Base-by-base conservation (phyloP, 257 asterid genomes). In the Asclepias syriaca region DNA sequence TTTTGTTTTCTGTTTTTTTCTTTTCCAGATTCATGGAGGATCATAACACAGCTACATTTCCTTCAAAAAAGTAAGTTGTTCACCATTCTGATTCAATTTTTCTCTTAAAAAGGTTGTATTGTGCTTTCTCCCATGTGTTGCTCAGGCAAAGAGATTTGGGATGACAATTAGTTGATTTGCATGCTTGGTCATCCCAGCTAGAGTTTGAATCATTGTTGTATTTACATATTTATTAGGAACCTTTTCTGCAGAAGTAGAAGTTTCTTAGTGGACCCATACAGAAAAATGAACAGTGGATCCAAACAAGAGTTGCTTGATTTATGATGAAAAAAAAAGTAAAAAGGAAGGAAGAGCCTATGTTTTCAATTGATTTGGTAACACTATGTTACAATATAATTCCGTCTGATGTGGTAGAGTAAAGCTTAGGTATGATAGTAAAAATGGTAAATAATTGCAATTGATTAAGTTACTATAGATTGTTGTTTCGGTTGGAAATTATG, bases 11-110 rank as follows among this genome's bases (percentile, higher is more conserved):
- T 43, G 45, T 59, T 73, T 45, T 22, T 74, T 59, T 77, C 65
- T 49, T 65, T 46, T 73, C 83, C 96, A 95, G 98, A 75, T 95
- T 92, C 87, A 91, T 91, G 98, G 99, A 95, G 84, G 99, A 95
- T 81, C 99, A 95, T 85, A 95, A 95, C 68, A 95, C 99, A 13
- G 99, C 93, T 76, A 95, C 99, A 51, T 95, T 95, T 79, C 98
- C 99, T 70, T 90, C 97, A 32, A 95, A 87, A 82, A 95, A 90
- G 98, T 95, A 75, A 88, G 97, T 69, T 48, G 59, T 78, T 69
- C 69, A 67, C 60, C 63, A 22, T 75, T 71, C 57, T 70, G 45
- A 64, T 40, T 69, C 43, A 19, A 15, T 16, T 22, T 81, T 21
- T 63, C 27, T 21, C 48, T 27, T 69, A 9, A 24, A 24, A 13